phyloP scores from a whole-genome alignment of 2,329 filamentous ascomycete genomes.

The Colletotrichum viniferum region DNA sequence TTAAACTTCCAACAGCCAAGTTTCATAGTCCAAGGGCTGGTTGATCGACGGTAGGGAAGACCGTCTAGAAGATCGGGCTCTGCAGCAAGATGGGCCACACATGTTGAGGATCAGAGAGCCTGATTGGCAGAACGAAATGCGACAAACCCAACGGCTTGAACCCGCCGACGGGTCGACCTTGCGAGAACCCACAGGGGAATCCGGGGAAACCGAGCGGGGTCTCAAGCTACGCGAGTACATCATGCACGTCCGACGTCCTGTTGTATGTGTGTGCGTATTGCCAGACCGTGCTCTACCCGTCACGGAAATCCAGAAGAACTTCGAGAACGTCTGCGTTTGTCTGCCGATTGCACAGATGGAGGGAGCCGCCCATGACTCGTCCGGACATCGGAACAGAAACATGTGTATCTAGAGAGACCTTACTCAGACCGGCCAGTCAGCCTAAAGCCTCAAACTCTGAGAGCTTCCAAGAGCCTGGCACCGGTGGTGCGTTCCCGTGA shows the following conservation, averaged over 20 bases:
- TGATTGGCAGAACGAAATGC: background rate
- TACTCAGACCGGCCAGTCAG: background rate
- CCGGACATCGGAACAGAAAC: background rate
- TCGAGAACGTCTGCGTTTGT: background rate
- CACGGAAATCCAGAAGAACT: background rate
- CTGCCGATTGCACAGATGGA: background rate
- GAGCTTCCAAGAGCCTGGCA: background rate
- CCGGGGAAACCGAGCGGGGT: background rate
- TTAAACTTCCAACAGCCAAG: constrained; percentile 16
- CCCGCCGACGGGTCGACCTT: background rate
- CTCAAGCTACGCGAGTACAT: background rate
- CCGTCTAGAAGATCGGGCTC: constrained; percentile 4
- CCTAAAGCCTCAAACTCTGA: background rate
- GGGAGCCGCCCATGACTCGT: constrained; percentile 1
- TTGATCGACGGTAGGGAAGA: constrained; percentile 7
- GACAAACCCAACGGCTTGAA: background rate
- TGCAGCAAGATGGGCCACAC: background rate
- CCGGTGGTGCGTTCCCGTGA: background rate
- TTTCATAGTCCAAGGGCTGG: constrained; percentile 11
- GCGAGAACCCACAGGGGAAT: constrained; percentile 3
- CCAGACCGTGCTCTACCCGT: background rate
- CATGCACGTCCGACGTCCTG: background rate
- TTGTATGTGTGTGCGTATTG: background rate
- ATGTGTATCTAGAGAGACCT: background rate
- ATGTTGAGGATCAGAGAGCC: background rate